Base-by-base conservation (phyloP, 441 rosid species). In the Populus hybrid region DNA sequence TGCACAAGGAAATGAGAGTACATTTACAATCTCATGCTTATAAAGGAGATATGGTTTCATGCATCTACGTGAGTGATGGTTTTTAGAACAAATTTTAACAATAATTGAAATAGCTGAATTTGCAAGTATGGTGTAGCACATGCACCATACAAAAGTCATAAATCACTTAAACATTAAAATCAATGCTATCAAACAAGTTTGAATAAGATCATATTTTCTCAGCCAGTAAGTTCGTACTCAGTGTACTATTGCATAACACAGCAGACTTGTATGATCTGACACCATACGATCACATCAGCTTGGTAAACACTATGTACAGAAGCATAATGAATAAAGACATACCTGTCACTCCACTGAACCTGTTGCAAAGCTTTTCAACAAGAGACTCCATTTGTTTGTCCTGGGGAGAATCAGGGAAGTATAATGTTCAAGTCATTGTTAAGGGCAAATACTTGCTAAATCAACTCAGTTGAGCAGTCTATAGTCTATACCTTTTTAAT, bases 331-430 rank as follows among this genome's bases (percentile, higher is more conserved):
- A 36, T n/a, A 26, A 23, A 71, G 69, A 40, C 56, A 53, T 72
- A 93, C 99, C 99, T 85, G 95, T 89, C 81, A 89, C 95, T 72
- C 99, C 99, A 72, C 88, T 84, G 82, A 97, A 93, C 87, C 99
- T 88, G 80, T 97, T 90, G 93, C 99, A 97, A 73, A 94, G 99
- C 84, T 97, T 97, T 86, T 93, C 99, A 80, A 94, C 97, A 75
- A 97, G 97, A 77, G 98, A 87, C 78, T 97, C 99, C 99, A 97
- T 94, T 84, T 97, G 99, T 86, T 90, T 97, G 81, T 97, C 99
- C 99, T 93, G 84, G 70, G 83, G 12, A 82, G 77, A 63, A 40
- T 76, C 45, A 23, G 80, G 69, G 38, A 82, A 28, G 76, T 61
- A 76, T 29, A 45, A 64, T 50, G n/a, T 56, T 66, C 9, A 71